phyloP scores from a whole-genome alignment of 2,329 filamentous ascomycete species.

The Penicillium sp. region DNA sequence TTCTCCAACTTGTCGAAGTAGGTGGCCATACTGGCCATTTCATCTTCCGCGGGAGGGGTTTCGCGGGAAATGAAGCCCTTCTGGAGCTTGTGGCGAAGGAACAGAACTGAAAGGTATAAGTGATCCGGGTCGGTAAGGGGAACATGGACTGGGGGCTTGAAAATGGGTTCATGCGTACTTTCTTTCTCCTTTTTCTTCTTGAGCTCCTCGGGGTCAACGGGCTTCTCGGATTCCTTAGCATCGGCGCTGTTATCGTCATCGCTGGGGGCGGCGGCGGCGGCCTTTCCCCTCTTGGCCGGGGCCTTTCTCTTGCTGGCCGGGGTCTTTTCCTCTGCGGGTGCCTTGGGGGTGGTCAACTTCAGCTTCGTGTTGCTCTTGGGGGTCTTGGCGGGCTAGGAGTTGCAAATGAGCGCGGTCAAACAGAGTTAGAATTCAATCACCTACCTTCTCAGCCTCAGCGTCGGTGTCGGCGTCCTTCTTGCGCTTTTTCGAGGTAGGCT shows the following conservation, averaged over 20 bases:
- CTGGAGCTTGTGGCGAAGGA: conserved; percentile 90
- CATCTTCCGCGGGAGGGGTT: conserved; percentile 77
- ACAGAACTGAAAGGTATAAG: conserved; percentile 63
- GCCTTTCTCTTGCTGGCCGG: conserved; percentile 62
- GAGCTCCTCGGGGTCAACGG: conserved; percentile 56
- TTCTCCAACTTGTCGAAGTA: conserved; percentile 72
- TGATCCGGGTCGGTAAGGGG: neutral
- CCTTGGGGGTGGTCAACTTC: conserved; percentile 60
- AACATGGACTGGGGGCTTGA: neutral
- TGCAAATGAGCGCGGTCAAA: conserved; percentile 9
- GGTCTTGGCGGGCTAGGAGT: conserved; percentile 59
- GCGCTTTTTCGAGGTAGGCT: conserved; percentile 68
- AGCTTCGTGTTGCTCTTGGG: conserved; percentile 63
- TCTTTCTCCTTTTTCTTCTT: conserved; percentile 61
- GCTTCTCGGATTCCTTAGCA: conserved; percentile 53
- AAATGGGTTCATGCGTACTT: conserved; percentile 35
- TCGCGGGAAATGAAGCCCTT: conserved; percentile 88
- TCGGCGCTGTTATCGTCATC: conserved; percentile 63
- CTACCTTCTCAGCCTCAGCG: conserved; percentile 71
- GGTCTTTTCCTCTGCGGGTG: conserved; percentile 52
- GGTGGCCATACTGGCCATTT: conserved; percentile 48
- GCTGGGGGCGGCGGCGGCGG: conserved; percentile 47
- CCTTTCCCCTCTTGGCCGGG: conserved; percentile 42
- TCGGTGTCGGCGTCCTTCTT: conserved; percentile 69
- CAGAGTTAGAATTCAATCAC: conserved; percentile 17